A percentile compares a stretch with the other conserved stretches of the same genome.
These are phyloP conservation scores for Backusella sp. DNA, from an alignment of 192 early-diverging fungal species.

Conservation along the genomic window DNA sequence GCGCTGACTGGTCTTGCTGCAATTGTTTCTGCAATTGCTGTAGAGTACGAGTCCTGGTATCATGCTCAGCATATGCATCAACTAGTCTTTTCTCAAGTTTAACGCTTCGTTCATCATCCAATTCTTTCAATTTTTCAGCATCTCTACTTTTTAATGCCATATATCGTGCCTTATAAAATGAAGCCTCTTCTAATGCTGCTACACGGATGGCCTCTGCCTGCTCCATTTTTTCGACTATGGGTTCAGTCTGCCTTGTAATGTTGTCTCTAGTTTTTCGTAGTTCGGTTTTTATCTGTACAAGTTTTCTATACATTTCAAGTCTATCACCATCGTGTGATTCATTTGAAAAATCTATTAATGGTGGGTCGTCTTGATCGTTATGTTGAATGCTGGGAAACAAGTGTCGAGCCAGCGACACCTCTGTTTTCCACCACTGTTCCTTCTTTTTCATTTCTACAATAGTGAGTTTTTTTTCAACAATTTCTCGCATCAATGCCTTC, in stretches of 20 bases:
- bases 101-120: conserved; percentile 42
- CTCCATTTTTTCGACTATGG: conserved; percentile 43
- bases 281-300: conserved; percentile 50
- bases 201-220: conserved; percentile 48
- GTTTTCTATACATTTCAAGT: conserved; percentile 39
- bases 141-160: conserved; percentile 42
- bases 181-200: conserved; percentile 56
- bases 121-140: conserved; percentile 26
- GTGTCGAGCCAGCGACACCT: conserved; percentile 31
- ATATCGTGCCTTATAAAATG: conserved; percentile 51
- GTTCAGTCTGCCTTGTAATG: conserved; percentile 47
- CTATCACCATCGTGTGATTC: conserved; percentile 22
- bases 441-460: conserved; percentile 37
- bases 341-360: conserved; percentile 6
- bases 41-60: conserved; percentile 34
- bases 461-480: conserved; percentile 26
- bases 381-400: background rate
- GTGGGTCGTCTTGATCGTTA: background rate
- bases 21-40: conserved; percentile 45
- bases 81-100: conserved; percentile 47
- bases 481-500: conserved; percentile 11
- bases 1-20: conserved; percentile 42
- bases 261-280: conserved; percentile 39
- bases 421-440: conserved; percentile 44
- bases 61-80: conserved; percentile 39